These are phyloP conservation scores for Aspergillus kassunensis DNA, from an alignment of 495 filamentous ascomycete species.

Conservation along the genomic window DNA sequence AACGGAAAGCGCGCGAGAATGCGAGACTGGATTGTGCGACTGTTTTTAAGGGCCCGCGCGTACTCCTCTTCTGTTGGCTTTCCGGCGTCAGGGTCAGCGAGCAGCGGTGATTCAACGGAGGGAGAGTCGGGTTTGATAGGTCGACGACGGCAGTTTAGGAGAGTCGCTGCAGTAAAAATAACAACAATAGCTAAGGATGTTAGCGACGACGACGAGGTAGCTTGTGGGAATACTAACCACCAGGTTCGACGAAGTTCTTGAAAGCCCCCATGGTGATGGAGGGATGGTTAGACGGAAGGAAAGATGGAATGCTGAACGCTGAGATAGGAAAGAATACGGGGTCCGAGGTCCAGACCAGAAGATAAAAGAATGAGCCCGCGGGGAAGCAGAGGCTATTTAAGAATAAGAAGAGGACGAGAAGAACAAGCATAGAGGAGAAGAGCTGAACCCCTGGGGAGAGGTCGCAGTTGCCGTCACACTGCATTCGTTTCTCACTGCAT, in stretches of 20 bases:
- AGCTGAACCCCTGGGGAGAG: neutral
- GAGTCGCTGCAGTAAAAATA: slow-evolving; percentile 20
- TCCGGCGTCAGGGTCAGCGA: slow-evolving; percentile 8
- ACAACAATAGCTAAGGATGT: slow-evolving; percentile 18
- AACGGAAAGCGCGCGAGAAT: slow-evolving; percentile 41
- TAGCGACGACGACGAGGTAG: no score
- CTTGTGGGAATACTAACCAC: slow-evolving; percentile 20
- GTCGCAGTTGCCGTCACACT: neutral
- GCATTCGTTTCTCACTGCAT: neutral
- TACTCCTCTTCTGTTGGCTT: neutral
- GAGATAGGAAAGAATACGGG: neutral
- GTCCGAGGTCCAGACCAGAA: neutral
- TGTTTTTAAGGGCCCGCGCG: neutral
- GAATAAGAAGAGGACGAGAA: neutral
- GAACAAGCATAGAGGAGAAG: neutral
- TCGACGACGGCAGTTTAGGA: slow-evolving; percentile 18
- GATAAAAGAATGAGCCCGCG: neutral
- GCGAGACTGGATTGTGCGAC: slow-evolving; percentile 41
- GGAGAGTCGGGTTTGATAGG: neutral
- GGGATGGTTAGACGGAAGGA: neutral
- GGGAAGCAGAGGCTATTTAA: neutral
- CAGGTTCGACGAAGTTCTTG: slow-evolving; percentile 22
- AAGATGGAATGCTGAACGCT: neutral
- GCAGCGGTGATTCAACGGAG: slow-evolving; percentile 16
- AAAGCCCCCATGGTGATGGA: slow-evolving; percentile 14